Evolutionary conservation across 1,284 basidiomycete species (phyloP).

Genomic region (Trametes sp.): DNA sequence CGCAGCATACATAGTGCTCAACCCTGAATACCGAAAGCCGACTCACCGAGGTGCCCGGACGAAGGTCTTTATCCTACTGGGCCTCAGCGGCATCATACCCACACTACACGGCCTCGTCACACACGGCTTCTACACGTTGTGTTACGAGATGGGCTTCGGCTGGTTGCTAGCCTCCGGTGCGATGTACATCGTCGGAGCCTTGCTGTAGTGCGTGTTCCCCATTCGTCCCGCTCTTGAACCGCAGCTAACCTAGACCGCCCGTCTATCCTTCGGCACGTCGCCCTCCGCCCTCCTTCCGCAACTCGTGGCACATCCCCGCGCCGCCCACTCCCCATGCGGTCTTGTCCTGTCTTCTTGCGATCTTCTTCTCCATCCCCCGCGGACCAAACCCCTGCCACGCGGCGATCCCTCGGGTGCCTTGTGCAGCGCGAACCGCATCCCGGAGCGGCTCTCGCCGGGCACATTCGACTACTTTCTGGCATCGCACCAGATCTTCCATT

Average conservation of each 20-base stretch:
- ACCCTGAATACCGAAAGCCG: conserved; percentile 81
- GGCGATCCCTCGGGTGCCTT: conserved; percentile 13
- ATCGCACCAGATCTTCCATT: conserved; percentile 90
- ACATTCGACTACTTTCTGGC: conserved; percentile 83
- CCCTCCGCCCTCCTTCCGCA: not conserved
- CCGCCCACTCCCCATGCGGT: not conserved
- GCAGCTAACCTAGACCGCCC: conserved; percentile 17
- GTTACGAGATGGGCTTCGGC: conserved; percentile 70
- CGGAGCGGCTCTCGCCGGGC: conserved; percentile 82
- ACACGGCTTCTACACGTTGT: conserved; percentile 63
- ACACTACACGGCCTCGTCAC: conserved; percentile 69
- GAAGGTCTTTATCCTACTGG: conserved; percentile 81
- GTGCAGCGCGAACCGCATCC: conserved; percentile 81
- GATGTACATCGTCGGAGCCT: conserved; percentile 79
- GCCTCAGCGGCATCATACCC: conserved; percentile 78
- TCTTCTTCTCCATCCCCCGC: conserved; percentile 26
- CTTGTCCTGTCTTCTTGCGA: conserved; percentile 24
- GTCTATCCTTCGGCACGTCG: not conserved
- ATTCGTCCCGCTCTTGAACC: not conserved
- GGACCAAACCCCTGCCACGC: conserved; percentile 2
- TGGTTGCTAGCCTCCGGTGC: conserved; percentile 75
- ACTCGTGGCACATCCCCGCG: not conserved
- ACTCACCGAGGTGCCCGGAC: conserved; percentile 83
- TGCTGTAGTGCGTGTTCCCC: conserved; percentile 77
- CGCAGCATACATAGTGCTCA: conserved; percentile 80